These are phyloP conservation scores for Phytophthora constricta DNA, from an alignment of 352 stramenopile species.

Conservation along the genomic window DNA sequence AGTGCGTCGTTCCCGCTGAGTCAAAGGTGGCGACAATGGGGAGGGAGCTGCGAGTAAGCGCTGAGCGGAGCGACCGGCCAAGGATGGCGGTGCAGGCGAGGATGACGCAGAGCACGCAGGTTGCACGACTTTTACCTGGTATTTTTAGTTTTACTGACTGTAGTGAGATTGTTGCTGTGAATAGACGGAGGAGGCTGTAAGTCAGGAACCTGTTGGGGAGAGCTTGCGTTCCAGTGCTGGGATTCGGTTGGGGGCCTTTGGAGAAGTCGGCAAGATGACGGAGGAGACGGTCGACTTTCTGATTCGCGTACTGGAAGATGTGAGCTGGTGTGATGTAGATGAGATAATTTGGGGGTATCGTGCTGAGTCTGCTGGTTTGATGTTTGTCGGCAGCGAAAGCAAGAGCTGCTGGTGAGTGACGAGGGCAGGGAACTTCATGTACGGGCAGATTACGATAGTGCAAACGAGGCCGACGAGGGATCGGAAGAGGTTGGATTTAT, in stretches of 20 bases:
- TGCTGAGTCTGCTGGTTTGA: not conserved
- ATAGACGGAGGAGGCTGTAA: slow-evolving; percentile 2
- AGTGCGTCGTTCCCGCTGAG: slow-evolving; percentile 47
- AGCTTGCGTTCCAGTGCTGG: not conserved
- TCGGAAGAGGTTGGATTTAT: slow-evolving; percentile 15
- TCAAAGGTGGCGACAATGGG: slow-evolving; percentile 12
- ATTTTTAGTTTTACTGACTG: not conserved
- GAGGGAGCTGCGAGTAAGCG: slow-evolving; percentile 4
- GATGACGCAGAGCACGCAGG: slow-evolving; percentile 39
- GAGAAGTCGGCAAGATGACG: slow-evolving; percentile 55
- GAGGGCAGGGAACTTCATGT: slow-evolving; percentile 9
- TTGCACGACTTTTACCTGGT: not conserved
- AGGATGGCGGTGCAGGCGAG: slow-evolving; percentile 14
- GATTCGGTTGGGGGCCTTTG: slow-evolving; percentile 51
- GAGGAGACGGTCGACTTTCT: slow-evolving; percentile 75
- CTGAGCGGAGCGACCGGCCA: slow-evolving; percentile 6
- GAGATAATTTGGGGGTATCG: too few relatives aligned
- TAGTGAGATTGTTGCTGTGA: not conserved
- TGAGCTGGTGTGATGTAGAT: slow-evolving; percentile 20
- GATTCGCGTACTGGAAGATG: slow-evolving; percentile 68
- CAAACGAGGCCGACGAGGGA: not conserved
- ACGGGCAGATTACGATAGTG: not conserved
- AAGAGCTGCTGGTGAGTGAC: slow-evolving; percentile 42
- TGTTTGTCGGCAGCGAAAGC: slow-evolving; percentile 41
- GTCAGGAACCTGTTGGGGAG: not conserved